A percentile compares a stretch with the other conserved stretches of the same genome.
phyloP scores from a whole-genome alignment of 768 basidiomycete genomes.

The Leccinum truebloodii region DNA sequence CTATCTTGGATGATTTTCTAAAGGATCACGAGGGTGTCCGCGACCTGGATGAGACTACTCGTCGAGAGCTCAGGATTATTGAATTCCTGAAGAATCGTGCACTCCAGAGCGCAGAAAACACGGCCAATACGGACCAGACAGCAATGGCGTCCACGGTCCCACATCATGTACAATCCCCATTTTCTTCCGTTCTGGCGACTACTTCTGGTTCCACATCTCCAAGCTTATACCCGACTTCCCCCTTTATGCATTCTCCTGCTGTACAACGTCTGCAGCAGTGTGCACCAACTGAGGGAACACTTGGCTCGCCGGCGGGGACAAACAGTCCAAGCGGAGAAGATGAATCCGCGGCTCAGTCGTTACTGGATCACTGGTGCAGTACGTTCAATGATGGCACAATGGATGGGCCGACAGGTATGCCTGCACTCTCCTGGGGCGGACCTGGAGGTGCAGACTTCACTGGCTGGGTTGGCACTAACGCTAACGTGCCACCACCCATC shows the following conservation, averaged over 20 bases:
- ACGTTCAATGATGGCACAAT: constrained; percentile 69
- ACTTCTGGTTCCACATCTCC: constrained; percentile 23
- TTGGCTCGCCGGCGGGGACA: constrained; percentile 60
- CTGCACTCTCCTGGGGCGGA: constrained; percentile 59
- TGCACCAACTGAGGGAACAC: constrained; percentile 42
- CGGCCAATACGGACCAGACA: constrained; percentile 15
- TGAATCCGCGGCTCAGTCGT: constrained; percentile 70
- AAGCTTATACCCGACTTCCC: constrained; percentile 28
- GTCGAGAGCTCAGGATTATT: constrained; percentile 80
- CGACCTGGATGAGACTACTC: constrained; percentile 82
- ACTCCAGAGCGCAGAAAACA: constrained; percentile 48
- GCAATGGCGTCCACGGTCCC: constrained; percentile 11
- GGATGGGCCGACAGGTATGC: constrained; percentile 49
- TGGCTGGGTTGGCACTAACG: constrained; percentile 52
- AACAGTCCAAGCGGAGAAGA: constrained; percentile 75
- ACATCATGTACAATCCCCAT: constrained; percentile 18
- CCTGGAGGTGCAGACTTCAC: constrained; percentile 56
- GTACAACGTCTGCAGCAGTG: constrained; percentile 63
- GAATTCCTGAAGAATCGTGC: constrained; percentile 76
- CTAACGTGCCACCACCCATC: constrained; percentile 39
- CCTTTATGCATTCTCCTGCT: constrained; percentile 44
- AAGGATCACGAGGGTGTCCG: constrained; percentile 50
- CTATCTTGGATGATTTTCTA: constrained; percentile 77
- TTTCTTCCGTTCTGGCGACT: constrained; percentile 28
- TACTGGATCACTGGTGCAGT: constrained; percentile 85